phyloP scores from a whole-genome alignment of 805 yeast genomes.

The Cyberlindnera veronae region DNA sequence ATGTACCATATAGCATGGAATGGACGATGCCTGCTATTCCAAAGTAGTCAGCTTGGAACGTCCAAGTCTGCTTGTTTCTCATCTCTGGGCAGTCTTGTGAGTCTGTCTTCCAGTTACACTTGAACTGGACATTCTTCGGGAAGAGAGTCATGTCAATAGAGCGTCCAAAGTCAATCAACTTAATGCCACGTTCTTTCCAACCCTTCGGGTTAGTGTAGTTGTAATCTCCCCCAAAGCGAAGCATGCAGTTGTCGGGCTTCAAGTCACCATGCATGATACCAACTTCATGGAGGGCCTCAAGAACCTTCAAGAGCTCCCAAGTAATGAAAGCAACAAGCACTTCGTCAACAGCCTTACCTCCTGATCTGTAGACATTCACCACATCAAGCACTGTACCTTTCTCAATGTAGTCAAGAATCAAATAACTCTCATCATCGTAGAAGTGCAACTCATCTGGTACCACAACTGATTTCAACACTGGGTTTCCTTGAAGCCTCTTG shows the following conservation, averaged over 20 bases:
- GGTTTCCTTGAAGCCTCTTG: conserved; percentile 30
- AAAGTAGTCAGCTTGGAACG: conserved; percentile 76
- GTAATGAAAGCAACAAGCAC: conserved; percentile 58
- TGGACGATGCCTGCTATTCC: conserved; percentile 78
- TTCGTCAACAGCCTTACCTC: conserved; percentile 50
- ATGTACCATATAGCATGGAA: conserved; percentile 65
- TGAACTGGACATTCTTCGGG: conserved; percentile 47
- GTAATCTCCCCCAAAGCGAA: conserved; percentile 40
- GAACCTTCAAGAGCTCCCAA: conserved; percentile 55
- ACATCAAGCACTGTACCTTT: conserved; percentile 77
- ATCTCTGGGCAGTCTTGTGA: conserved; percentile 73
- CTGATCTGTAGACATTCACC: conserved; percentile 45
- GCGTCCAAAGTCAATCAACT: conserved; percentile 78
- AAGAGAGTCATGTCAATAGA: conserved; percentile 67
- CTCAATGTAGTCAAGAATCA: conserved; percentile 22
- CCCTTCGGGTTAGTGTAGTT: conserved; percentile 18
- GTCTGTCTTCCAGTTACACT: conserved; percentile 57
- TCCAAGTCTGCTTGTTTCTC: conserved; percentile 60
- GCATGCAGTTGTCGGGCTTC: conserved; percentile 84
- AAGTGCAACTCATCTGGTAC: conserved; percentile 48
- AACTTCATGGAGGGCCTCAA: conserved; percentile 58
- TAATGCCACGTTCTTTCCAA: conserved; percentile 46
- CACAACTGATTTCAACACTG: conserved; percentile 40
- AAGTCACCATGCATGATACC: conserved; percentile 82
- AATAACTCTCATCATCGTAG: conserved; percentile 28